Base-by-base conservation (phyloP, 2,329 filamentous ascomycete species). In the Aspergillus felis region DNA sequence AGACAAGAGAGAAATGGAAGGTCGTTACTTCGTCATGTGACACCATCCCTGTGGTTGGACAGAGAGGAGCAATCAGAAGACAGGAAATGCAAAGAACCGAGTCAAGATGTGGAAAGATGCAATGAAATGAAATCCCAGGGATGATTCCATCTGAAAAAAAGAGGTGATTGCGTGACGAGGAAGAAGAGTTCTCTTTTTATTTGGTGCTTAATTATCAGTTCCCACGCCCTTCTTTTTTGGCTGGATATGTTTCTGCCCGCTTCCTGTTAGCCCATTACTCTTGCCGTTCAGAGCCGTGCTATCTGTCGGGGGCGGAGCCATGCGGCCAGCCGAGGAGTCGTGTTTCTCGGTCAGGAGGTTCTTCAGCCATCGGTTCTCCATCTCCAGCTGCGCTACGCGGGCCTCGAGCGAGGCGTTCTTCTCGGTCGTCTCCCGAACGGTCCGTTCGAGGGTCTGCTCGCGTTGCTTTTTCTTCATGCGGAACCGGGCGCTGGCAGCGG, bases 401-500 rank as follows among this genome's bases (percentile, higher is more conserved):
- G 82, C 82, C 76, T 95, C 90, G 6, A 96, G 82, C 20, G 81
- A 79, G 20, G 84, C 80, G 53, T 92, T 89, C 77, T 92, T 92
- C 49, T 94, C 89, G 28, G 85, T 85, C 77, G 93, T 90, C 65
- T 95, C 91, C 75, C 92, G 91, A 67, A 91, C 87, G 3, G 86
- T 88, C 68, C 86, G 86, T 75, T 93, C 90, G 53, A 95, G 85
- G 8, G 90, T 88, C 74, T 92, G 89, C 79, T 96, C 91, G 52
- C 91, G 88, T 78, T 94, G 90, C 85, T 96, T 96, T 87, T 96
- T 96, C 86, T 96, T 96, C 72, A 94, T 86, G 58, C 91, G 88
- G 82, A 96, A 96, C 51, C 91, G 88, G 20, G 91, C 91, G 64
- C 88, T 92, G 55, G 91, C 91, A 32, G 91, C 91, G 2, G 92